Conservation (phyloP, 179 eudicot species). For the Spergularia azorica region DNA sequence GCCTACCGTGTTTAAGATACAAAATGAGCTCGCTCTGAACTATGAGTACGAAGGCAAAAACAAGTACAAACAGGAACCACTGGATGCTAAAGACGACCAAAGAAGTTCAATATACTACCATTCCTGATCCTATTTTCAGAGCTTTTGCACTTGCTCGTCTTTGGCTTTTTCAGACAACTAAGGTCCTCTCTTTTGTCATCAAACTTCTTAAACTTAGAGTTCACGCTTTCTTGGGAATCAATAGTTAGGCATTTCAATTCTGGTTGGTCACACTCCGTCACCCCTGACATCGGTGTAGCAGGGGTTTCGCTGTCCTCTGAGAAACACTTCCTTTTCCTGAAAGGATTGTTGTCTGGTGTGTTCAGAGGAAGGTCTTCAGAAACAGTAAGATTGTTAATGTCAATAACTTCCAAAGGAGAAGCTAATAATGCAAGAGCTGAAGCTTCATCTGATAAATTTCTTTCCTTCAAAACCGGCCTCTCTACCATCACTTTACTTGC, state of each 20-base stretch:
- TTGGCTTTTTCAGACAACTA: slow-evolving; percentile 29
- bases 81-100: slow-evolving; percentile 38
- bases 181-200: slow-evolving; percentile 14
- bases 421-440: slow-evolving; percentile 43
- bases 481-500: slow-evolving; percentile 21
- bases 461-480: slow-evolving; percentile 38
- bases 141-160: slow-evolving; percentile 21
- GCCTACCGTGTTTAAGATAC: no score
- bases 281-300: slow-evolving; percentile 40
- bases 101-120: slow-evolving; percentile 56
- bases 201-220: slow-evolving; percentile 38
- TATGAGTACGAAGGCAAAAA: no score
- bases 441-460: slow-evolving; percentile 43
- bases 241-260: slow-evolving; percentile 26
- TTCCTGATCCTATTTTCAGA: slow-evolving; percentile 28
- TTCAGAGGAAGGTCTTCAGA: slow-evolving; percentile 23
- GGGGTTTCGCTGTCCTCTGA: slow-evolving; percentile 24
- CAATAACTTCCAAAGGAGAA: slow-evolving; percentile 19
- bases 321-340: slow-evolving; percentile 43
- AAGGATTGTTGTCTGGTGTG: slow-evolving; percentile 60
- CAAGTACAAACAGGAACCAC: neutral
- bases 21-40: no score
- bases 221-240: slow-evolving; percentile 58
- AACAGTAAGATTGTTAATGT: slow-evolving; percentile 14
- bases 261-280: slow-evolving; percentile 46